Base-by-base conservation (phyloP, 78 protist genomes). In the Goniomonas avonlea region DNA sequence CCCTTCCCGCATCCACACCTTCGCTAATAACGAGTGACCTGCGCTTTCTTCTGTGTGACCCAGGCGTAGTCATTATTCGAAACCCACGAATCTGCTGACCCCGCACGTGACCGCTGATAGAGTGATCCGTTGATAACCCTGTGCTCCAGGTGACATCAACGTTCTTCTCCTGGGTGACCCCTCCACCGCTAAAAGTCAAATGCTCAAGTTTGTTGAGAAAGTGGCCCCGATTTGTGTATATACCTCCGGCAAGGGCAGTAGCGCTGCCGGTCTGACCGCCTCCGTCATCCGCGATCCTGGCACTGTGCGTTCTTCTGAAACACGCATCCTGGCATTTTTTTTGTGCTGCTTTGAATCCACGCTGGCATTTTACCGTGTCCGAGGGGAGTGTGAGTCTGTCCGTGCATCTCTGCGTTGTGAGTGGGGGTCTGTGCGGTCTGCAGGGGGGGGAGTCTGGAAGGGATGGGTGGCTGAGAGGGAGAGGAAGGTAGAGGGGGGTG, bases 81-180 rank as follows among this genome's bases (percentile, higher is more conserved):
- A 50, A 50, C 56, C 18, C 56, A 50, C 20, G 56, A 18, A 50
- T 50, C 56, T 23, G 18, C 20, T 23, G 15, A 3, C n/a, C 31
- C 5, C n/a, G 68, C 53, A 5, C 82, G 76, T 23, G 29, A 43
- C 11, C 34, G 80, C n/a, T n/a, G n/a, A 81, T 71, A 55, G 15
- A 7, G 60, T 65, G 34, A 7, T 5, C 43, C 35, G 88, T 79
- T 41, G 95, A 96, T 45, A 85, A 88, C 89, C 82, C 85, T 21
- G 60, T 96, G n/a, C 84, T 99, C 32, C n/a, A n/a, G 99, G 99
- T 20, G 99, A 98, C 73, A 92, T 98, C 82, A 98, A 98, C 92
- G 93, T 98, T 3, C 91, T 53, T 97, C n/a, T 98, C 35, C 71
- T 98, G 13, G 99, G 99, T n/a, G 99, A 98, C 74, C 99, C 99